These are phyloP conservation scores for Aspergillus caelatus DNA, from an alignment of 2,329 filamentous ascomycete species.

Conservation along the genomic window DNA sequence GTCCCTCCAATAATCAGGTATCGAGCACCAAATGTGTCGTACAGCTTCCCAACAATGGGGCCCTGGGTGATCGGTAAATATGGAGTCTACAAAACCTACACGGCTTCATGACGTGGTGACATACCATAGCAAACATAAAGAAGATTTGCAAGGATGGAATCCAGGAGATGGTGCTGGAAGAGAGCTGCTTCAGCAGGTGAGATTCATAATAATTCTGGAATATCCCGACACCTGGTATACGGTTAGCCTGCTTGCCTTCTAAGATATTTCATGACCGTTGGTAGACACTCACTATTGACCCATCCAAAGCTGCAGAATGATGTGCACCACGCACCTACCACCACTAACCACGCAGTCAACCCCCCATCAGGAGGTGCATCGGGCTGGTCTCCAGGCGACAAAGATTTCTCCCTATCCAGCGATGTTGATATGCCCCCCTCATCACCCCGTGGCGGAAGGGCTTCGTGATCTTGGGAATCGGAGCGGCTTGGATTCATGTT, in stretches of 20 bases:
- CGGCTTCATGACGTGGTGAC: conserved; percentile 21
- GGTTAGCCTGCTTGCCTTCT: neutral
- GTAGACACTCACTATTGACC: conserved; percentile 42
- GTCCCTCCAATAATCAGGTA: conserved; percentile 55
- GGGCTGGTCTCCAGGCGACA: no score
- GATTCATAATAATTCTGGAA: conserved; percentile 64
- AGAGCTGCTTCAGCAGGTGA: conserved; percentile 52
- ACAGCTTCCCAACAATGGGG: conserved; percentile 65
- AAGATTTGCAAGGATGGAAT: conserved; percentile 55
- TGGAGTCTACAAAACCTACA: neutral
- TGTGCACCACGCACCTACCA: conserved; percentile 48
- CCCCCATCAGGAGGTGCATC: conserved; percentile 17
- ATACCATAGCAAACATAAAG: conserved; percentile 29
- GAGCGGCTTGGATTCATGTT: neutral
- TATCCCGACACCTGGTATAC: conserved; percentile 47
- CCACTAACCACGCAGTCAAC: conserved; percentile 56
- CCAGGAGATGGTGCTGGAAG: conserved; percentile 62
- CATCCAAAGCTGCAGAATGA: conserved; percentile 53
- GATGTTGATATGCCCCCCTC: neutral
- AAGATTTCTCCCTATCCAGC: neutral
- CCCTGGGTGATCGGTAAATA: conserved; percentile 41
- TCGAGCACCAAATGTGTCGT: conserved; percentile 65
- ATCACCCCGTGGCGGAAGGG: neutral
- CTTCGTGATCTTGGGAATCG: neutral
- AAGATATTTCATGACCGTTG: neutral